phyloP scores from a whole-genome alignment of 371 early-diverging fungal species.

The Vairimorpha necatrix region DNA sequence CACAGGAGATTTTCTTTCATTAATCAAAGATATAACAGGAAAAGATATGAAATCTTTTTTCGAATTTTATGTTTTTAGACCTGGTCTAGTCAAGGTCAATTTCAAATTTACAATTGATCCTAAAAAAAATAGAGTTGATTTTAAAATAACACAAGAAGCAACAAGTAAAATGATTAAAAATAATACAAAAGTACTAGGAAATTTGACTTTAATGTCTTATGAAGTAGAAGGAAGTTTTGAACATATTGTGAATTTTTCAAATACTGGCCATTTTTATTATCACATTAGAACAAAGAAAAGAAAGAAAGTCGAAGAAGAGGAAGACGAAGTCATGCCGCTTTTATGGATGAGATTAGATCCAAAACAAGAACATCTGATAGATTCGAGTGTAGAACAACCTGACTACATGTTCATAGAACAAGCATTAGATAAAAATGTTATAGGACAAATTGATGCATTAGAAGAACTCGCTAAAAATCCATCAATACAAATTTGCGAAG shows the following conservation, averaged over 20 bases:
- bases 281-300: constrained; percentile 57
- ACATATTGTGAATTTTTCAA: constrained; percentile 45
- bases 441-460: constrained; percentile 77
- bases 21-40: constrained; percentile 63
- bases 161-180: constrained; percentile 52
- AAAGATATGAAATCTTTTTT: constrained; percentile 62
- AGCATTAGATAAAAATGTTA: constrained; percentile 82
- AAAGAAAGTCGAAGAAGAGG: constrained; percentile 55
- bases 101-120: constrained; percentile 53
- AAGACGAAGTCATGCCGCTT: constrained; percentile 67
- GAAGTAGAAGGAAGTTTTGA: constrained; percentile 65
- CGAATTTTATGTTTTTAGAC: constrained; percentile 61
- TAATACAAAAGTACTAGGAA: constrained; percentile 43
- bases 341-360: constrained; percentile 93
- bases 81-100: constrained; percentile 57
- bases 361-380: constrained; percentile 82
- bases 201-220: constrained; percentile 48
- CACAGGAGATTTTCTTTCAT: constrained; percentile 56
- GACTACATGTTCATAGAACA: constrained; percentile 92
- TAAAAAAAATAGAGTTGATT: constrained; percentile 55
- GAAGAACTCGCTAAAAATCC: constrained; percentile 37
- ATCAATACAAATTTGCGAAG: constrained; percentile 25
- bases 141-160: constrained; percentile 49
- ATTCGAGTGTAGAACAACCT: constrained; percentile 77
- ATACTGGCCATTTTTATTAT: constrained; percentile 45